Evolutionary conservation across 2,329 filamentous ascomycete species (phyloP).

Genomic region (Gnomoniopsis smithogilvyi): DNA sequence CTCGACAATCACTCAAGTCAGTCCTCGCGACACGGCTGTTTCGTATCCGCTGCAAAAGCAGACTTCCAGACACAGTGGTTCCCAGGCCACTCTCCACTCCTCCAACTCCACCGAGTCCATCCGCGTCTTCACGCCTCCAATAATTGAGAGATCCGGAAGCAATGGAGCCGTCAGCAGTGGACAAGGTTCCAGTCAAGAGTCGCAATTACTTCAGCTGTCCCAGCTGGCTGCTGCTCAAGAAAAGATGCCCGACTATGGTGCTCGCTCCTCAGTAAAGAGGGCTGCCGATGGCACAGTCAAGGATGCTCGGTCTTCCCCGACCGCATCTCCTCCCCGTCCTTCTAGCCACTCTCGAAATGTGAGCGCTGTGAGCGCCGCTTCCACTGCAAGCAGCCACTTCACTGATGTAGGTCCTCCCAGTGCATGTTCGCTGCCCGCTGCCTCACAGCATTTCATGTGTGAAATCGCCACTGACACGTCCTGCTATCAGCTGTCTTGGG

Average conservation of each 20-base stretch:
- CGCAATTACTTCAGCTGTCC: slow-evolving; percentile 56
- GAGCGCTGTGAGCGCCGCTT: slow-evolving; percentile 62
- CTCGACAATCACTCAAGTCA: not conserved
- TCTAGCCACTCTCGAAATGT: slow-evolving; percentile 66
- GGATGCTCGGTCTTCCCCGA: slow-evolving; percentile 36
- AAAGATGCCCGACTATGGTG: slow-evolving; percentile 32
- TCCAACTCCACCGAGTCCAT: slow-evolving; percentile 35
- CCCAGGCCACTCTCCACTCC: slow-evolving; percentile 40
- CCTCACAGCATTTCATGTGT: not conserved
- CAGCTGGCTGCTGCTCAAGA: slow-evolving; percentile 54
- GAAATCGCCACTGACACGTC: slow-evolving; percentile 19
- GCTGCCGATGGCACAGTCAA: slow-evolving; percentile 76
- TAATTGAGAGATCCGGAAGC: slow-evolving; percentile 26
- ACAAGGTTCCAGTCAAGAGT: slow-evolving; percentile 49
- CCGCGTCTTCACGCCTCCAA: slow-evolving; percentile 40
- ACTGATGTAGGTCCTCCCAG: slow-evolving; percentile 63
- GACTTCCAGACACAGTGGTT: slow-evolving; percentile 35
- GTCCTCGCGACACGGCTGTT: not conserved
- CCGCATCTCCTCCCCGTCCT: slow-evolving; percentile 43
- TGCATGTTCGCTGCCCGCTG: not conserved
- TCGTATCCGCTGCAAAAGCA: slow-evolving; percentile 10
- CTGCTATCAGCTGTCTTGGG: slow-evolving; percentile 62
- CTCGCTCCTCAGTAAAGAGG: slow-evolving; percentile 58
- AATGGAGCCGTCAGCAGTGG: slow-evolving; percentile 35
- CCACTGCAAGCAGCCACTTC: slow-evolving; percentile 65